These are phyloP conservation scores for Tolypocladium cylindrosporum DNA, from an alignment of 2,329 filamentous ascomycete genomes.

Conservation along the genomic window DNA sequence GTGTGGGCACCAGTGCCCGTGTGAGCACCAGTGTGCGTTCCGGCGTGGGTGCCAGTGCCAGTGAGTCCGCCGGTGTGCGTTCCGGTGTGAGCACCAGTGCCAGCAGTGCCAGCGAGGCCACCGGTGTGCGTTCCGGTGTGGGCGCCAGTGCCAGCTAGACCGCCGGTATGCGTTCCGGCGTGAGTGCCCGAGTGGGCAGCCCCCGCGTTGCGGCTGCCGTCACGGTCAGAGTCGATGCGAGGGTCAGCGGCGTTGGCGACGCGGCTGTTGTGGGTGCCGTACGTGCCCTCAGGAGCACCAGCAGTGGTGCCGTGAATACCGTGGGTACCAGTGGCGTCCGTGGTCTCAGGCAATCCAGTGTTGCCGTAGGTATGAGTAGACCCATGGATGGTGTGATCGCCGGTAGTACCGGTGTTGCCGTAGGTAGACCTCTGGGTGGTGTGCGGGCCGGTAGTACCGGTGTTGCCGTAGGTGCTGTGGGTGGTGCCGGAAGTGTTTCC, in stretches of 20 bases:
- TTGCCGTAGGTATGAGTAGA: background rate
- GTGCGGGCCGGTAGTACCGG: no score
- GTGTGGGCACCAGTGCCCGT: background rate
- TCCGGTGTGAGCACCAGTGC: background rate
- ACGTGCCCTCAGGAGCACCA: slow-evolving; percentile 17
- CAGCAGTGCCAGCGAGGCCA: background rate
- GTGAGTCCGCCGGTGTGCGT: slow-evolving; percentile 10
- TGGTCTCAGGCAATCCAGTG: background rate
- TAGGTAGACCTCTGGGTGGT: no score
- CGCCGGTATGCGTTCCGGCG: slow-evolving; percentile 1
- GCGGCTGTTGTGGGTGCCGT: slow-evolving; percentile 33
- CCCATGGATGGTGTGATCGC: no score
- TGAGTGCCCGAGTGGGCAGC: slow-evolving; percentile 10
- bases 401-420: no score
- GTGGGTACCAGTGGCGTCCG: background rate
- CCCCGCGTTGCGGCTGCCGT: slow-evolving; percentile 25
- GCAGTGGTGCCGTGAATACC: background rate
- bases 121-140: slow-evolving; percentile 24
- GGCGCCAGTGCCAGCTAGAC: slow-evolving; percentile 12
- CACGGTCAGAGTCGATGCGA: slow-evolving; percentile 39
- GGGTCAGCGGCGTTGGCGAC: slow-evolving; percentile 39
- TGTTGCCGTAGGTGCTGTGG: slow-evolving; percentile 6
- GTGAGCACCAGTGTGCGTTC: background rate
- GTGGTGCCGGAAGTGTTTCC: slow-evolving; percentile 2
- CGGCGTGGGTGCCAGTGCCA: slow-evolving; percentile 20